A percentile compares a stretch with the other conserved stretches of the same genome.
phyloP scores from a whole-genome alignment of 805 yeast genomes.

The Teunomyces tritomae region DNA sequence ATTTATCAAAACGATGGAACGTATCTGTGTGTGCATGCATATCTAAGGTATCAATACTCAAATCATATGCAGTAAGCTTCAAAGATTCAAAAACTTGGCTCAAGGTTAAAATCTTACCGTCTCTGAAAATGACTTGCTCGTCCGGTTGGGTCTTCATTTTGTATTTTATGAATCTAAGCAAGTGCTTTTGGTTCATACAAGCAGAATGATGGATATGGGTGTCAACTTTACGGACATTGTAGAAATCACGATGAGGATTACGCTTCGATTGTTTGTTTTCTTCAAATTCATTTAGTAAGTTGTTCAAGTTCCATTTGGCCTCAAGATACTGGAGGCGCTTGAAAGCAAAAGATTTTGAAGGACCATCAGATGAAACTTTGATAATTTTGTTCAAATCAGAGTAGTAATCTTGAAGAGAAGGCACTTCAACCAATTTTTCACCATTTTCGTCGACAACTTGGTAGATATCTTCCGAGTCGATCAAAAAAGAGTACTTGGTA shows the following conservation, averaged over 20 bases:
- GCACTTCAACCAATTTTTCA: conserved; percentile 54
- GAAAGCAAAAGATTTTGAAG: conserved; percentile 93
- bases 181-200: conserved; percentile 97
- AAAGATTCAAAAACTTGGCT: conserved; percentile 89
- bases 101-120: conserved; percentile 81
- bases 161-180: conserved; percentile 89
- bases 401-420: conserved; percentile 84
- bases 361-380: conserved; percentile 87
- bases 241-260: conserved; percentile 96
- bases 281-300: conserved; percentile 84
- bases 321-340: conserved; percentile 90
- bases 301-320: conserved; percentile 94
- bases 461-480: conserved; percentile 67
- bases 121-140: conserved; percentile 91
- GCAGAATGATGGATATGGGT: conserved; percentile 99
- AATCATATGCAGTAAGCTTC: conserved; percentile 88
- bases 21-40: conserved; percentile 99
- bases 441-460: conserved; percentile 49
- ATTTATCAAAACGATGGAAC: conserved; percentile 96
- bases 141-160: conserved; percentile 84
- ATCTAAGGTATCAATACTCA: conserved; percentile 93
- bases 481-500: conserved; percentile 36
- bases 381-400: conserved; percentile 73
- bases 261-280: conserved; percentile 87
- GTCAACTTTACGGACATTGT: conserved; percentile 94